A percentile compares a stretch with the other conserved stretches of the same genome.
These are phyloP conservation scores for Micractinium sp. DNA, from an alignment of 139 green algal genomes.

Conservation along the genomic window DNA sequence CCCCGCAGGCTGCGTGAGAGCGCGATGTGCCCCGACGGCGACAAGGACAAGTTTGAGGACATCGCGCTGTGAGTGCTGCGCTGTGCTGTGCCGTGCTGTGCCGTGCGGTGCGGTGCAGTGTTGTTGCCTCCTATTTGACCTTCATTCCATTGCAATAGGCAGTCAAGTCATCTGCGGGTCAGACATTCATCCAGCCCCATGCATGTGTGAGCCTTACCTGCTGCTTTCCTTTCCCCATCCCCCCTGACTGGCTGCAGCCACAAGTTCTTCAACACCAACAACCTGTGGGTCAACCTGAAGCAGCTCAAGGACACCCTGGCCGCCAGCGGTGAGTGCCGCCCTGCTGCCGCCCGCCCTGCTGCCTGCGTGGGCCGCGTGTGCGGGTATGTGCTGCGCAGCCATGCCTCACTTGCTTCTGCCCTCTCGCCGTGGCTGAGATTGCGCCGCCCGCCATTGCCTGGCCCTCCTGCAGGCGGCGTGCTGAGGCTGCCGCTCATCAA, in stretches of 20 bases:
- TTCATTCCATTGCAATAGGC: neutral
- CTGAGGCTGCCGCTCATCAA: constrained; percentile 90
- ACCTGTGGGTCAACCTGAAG: constrained; percentile 89
- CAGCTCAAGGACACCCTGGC: constrained; percentile 66
- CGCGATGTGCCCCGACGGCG: constrained; percentile 84
- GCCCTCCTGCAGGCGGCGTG: constrained; percentile 50
- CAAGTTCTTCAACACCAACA: constrained; percentile 98
- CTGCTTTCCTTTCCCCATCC: too few relatives aligned
- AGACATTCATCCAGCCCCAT: too few relatives aligned
- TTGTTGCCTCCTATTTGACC: too few relatives aligned
- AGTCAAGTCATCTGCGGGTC: too few relatives aligned
- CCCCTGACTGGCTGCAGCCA: constrained; percentile 51
- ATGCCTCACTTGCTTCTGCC: too few relatives aligned
- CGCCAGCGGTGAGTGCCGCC: constrained; percentile 13
- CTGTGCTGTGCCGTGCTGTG: neutral
- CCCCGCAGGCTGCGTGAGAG: constrained; percentile 79
- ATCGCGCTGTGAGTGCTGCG: constrained; percentile 61
- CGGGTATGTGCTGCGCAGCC: neutral
- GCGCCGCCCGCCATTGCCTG: too few relatives aligned
- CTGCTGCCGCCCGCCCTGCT: neutral
- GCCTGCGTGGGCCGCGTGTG: neutral
- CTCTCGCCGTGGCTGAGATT: too few relatives aligned
- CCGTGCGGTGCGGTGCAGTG: too few relatives aligned
- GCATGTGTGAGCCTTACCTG: neutral
- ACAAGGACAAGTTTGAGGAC: constrained; percentile 92